These are phyloP conservation scores for Thielaviopsis punctulata DNA, from an alignment of 2,329 filamentous ascomycete species.

Conservation along the genomic window DNA sequence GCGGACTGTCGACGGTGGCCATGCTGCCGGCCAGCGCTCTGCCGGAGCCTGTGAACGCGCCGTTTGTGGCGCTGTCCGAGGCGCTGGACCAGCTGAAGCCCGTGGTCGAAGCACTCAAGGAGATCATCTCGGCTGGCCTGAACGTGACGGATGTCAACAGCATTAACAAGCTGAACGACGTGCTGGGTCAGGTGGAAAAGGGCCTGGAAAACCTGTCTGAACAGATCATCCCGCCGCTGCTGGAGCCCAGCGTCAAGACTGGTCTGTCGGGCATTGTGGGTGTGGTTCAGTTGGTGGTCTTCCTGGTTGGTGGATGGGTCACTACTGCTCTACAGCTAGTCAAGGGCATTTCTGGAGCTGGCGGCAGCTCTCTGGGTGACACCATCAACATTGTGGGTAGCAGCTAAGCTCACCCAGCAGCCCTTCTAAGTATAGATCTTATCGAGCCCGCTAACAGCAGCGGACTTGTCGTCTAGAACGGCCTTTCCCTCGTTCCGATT, in stretches of 20 bases:
- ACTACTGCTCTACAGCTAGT: background rate
- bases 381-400: background rate
- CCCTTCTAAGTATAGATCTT: background rate
- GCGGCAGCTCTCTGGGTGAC: background rate
- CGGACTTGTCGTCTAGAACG: background rate
- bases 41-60: slow-evolving; percentile 1
- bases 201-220: background rate
- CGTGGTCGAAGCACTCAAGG: background rate
- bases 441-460: background rate
- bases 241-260: background rate
- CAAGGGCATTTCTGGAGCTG: slow-evolving; percentile 1
- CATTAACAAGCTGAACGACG: slow-evolving; percentile 2
- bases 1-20: background rate
- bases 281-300: slow-evolving; percentile 1
- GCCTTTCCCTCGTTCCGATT: background rate
- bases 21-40: background rate
- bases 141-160: background rate
- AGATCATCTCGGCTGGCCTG: background rate
- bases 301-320: background rate
- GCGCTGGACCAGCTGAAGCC: slow-evolving; percentile 4
- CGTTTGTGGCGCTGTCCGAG: background rate
- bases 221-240: background rate
- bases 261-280: slow-evolving; percentile 3
- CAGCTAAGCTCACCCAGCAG: background rate
- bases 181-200: background rate